A percentile compares a stretch with the other conserved stretches of the same genome.
Evolutionary conservation across 148 eudicot genomes (phyloP).

Genomic region (Gaultheria prostrata): DNA sequence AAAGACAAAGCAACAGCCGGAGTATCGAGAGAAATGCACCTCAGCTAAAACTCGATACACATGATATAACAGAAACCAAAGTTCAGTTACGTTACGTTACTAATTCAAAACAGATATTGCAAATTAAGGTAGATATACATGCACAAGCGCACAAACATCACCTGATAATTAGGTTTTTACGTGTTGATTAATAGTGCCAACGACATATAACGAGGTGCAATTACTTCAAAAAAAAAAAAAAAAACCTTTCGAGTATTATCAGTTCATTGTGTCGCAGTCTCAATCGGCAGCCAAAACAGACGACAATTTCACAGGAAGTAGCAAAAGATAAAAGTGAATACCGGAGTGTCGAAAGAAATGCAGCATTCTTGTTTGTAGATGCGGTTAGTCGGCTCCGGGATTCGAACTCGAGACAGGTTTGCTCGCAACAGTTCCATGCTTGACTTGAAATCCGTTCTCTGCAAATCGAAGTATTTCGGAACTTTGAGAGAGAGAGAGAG

Average conservation of each 20-base stretch:
- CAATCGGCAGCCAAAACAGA: slow-evolving; percentile 12
- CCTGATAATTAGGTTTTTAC: not conserved
- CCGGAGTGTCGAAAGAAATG: slow-evolving; percentile 91
- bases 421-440: slow-evolving; percentile 77
- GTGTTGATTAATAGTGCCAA: not conserved
- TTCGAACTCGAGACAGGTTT: slow-evolving; percentile 77
- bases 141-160: not conserved
- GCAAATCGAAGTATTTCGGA: not conserved
- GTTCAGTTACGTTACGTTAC: not conserved
- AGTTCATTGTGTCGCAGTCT: not conserved
- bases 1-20: not conserved
- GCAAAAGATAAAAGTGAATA: slow-evolving; percentile 20
- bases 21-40: not conserved
- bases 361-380: slow-evolving; percentile 94
- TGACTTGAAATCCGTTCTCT: not conserved
- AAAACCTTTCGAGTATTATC: no score
- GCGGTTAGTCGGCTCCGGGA: slow-evolving; percentile 93
- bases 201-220: not conserved
- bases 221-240: no score
- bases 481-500: not conserved
- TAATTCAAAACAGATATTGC: not conserved
- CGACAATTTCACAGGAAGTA: not conserved
- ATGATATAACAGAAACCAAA: not conserved
- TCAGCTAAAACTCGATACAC: not conserved
- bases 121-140: not conserved